Base-by-base conservation (phyloP, 257 asterid species). In the Plantago ovata region DNA sequence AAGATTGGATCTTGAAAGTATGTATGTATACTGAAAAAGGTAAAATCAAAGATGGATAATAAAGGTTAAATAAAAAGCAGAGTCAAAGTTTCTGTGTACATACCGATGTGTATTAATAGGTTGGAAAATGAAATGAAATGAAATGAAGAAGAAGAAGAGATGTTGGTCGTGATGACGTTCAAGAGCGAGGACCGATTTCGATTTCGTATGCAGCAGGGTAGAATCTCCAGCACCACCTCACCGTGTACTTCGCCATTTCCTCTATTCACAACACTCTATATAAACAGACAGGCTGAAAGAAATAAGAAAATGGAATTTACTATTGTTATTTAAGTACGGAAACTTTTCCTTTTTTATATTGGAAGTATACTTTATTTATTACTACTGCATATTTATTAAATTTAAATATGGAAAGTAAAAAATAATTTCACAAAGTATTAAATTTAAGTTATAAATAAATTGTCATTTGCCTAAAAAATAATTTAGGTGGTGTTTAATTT, bases 41-140 rank as follows among this genome's bases (percentile, higher is more conserved):
- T 28, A 28, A 8, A 28, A 28, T 3, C 36, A 28, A 28, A 28
- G 36, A 28, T 28, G 36, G 36, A 28, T 28, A 28, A 28, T 28
- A 28, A 28, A 28, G 36, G 7, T 28, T 28, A 28, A 38, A 60
- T n/a, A 39, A 38, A 60, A 52, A 65, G 48, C 50, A 46, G 67
- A 58, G 76, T 62, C 80, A 62, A 69, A 66, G 69, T 68, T 38
- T 19, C 16, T 60, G 33, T 22, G 75, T 28, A 55, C 32, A 6
- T 11, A 28, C 41, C 22, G 10, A 45, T 15, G 54, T 16, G 46
- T 24, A 28, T 1, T 4, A 28, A 28, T 28, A 28, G 36, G 4
- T 28, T 3, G 36, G 36, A 3, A 8, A 28, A 28, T 28, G 36
- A 28, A 28, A n/a, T n/a, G n/a, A 14, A 23, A 19, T 19, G 53